These are phyloP conservation scores for Odontarrhena argentea DNA, from an alignment of 345 rosid species.

Conservation along the genomic window DNA sequence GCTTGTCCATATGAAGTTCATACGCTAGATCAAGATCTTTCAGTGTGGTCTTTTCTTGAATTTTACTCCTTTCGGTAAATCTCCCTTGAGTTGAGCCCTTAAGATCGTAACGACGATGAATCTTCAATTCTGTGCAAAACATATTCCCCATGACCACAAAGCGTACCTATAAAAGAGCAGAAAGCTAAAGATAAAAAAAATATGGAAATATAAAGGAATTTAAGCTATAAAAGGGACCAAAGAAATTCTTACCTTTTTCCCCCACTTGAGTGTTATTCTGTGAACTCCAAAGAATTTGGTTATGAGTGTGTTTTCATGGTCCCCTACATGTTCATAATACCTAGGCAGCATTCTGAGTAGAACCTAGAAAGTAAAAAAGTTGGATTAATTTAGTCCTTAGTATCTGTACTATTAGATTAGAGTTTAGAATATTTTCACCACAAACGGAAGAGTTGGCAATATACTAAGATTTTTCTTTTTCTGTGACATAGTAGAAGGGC, in stretches of 20 bases:
- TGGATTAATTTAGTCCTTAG: slow-evolving; percentile 14
- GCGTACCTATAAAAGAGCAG: slow-evolving; percentile 63
- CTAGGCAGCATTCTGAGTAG: slow-evolving; percentile 78
- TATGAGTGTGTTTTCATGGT: slow-evolving; percentile 89
- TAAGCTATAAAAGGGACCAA: neutral
- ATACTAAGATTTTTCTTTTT: neutral
- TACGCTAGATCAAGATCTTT: slow-evolving; percentile 84
- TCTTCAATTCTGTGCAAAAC: slow-evolving; percentile 94
- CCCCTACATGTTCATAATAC: slow-evolving; percentile 70
- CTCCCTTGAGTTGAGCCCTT: slow-evolving; percentile 93
- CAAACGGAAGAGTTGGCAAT: neutral
- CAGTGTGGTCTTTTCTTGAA: slow-evolving; percentile 68
- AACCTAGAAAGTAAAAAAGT: slow-evolving; percentile 50
- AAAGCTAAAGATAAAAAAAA: slow-evolving; percentile 17
- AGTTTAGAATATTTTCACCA: neutral
- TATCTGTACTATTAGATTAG: neutral
- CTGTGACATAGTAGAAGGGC: slow-evolving; percentile 1
- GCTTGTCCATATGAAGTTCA: slow-evolving; percentile 89
- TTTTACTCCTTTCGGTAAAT: slow-evolving; percentile 65
- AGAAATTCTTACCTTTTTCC: slow-evolving; percentile 65
- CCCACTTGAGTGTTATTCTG: slow-evolving; percentile 68
- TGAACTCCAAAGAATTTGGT: slow-evolving; percentile 94
- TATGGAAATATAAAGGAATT: slow-evolving; percentile 13
- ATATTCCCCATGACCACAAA: slow-evolving; percentile 99
- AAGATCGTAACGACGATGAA: slow-evolving; percentile 88